Evolutionary conservation across 1,284 basidiomycete species (phyloP).

Genomic region (Boletus semigastroideus): DNA sequence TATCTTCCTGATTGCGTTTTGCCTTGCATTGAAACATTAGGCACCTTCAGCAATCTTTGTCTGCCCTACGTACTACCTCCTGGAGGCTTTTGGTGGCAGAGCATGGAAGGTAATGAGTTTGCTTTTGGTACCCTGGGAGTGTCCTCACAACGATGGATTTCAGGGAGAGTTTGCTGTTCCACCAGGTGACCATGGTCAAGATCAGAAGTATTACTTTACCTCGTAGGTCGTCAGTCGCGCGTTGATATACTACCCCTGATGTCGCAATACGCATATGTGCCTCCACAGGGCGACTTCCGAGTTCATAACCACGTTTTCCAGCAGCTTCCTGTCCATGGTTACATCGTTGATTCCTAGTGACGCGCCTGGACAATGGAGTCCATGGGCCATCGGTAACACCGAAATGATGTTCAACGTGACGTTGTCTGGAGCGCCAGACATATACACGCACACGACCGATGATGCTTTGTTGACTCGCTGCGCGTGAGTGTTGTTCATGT

Average conservation of each 20-base stretch:
- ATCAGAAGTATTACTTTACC: conserved; percentile 2
- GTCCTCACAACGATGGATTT: neutral
- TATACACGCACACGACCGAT: conserved; percentile 15
- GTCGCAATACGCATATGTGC: neutral
- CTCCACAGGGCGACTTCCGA: conserved; percentile 12
- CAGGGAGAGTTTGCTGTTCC: conserved; percentile 16
- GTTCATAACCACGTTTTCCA: conserved; percentile 24
- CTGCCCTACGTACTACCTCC: conserved; percentile 6
- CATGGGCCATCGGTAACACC: conserved; percentile 6
- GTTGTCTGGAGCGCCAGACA: conserved; percentile 6
- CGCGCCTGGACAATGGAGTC: conserved; percentile 16
- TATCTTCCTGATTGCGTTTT: neutral
- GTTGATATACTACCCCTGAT: neutral
- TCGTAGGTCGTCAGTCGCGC: neutral
- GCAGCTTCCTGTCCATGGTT: conserved; percentile 20
- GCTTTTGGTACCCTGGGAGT: neutral
- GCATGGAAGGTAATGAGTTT: conserved; percentile 11
- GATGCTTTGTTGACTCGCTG: conserved; percentile 19
- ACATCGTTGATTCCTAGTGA: conserved; percentile 14
- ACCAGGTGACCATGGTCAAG: conserved; percentile 6
- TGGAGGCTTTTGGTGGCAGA: conserved; percentile 5
- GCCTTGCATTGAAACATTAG: neutral
- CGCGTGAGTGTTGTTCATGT: conserved; percentile 12
- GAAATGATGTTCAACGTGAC: conserved; percentile 29
- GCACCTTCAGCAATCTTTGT: conserved; percentile 3